Base-by-base conservation (phyloP, 2,329 filamentous ascomycete species). In the Xylariaceae sp. region DNA sequence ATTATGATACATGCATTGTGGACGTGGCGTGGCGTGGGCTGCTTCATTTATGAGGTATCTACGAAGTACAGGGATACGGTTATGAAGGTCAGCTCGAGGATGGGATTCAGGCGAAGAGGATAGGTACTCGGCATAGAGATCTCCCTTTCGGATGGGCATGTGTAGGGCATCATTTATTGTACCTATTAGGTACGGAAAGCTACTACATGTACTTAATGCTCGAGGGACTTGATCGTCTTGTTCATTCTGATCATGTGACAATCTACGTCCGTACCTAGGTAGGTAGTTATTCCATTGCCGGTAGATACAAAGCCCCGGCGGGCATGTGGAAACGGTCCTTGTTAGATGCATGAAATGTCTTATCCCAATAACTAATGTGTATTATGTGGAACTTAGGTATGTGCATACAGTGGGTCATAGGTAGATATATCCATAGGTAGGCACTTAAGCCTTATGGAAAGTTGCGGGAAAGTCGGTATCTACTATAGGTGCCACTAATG, bases 1-100 rank as follows among this genome's bases (percentile, higher is more conserved):
- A 60, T 62, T 60, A 65, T 53, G 61, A 60, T 54, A 55, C 44
- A 58, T 60, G 56, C 54, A 60, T 62, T 61, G 53, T 60, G 52
- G 57, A 62, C 57, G 57, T 57, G 57, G 54, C 55, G 8, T 37
- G 48, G 44, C 19, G 19, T 19, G 59, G 35, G 51, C 46, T 41
- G 54, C 47, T 45, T 51, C 53, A 51, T 62, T 53, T 40, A 53
- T 55, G 54, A 52, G 46, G 5, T 34, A 34, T 8, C 32, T 34
- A 34, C 32, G 8, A 34, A 5, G 41, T 50, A 53, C 50, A 32
- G 56, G 47, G 43, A 51, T 53, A 37, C 29, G n/a, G 35, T 31
- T 19, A 42, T 43, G 37, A 51, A 31, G 19, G 19, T n/a, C 52
- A 34, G 4, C 9, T 41, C 46, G 34, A 40, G 42, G 39, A 51